Evolutionary conservation across 805 yeast genomes (phyloP).

Genomic region (Torulaspora indica): DNA sequence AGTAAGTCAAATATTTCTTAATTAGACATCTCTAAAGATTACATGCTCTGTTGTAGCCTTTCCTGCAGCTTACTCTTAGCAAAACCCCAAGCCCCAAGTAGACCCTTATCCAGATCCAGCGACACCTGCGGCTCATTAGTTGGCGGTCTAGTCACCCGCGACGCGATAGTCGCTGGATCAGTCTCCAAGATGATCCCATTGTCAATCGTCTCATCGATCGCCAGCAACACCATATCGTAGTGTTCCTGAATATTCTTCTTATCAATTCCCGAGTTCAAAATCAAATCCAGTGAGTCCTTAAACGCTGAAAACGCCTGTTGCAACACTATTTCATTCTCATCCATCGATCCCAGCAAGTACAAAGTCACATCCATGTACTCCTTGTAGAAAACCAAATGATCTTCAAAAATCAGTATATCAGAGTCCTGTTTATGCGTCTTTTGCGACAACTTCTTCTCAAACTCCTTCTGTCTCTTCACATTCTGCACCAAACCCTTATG

Average conservation of each 20-base stretch:
- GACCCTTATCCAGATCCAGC: conserved; percentile 70
- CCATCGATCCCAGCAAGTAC: conserved; percentile 62
- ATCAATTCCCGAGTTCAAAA: conserved; percentile 64
- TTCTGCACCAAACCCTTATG: conserved; percentile 35
- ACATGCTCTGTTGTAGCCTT: conserved; percentile 44
- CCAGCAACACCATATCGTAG: conserved; percentile 79
- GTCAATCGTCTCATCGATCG: conserved; percentile 88
- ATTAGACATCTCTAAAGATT: conserved; percentile 8
- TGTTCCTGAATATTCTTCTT: conserved; percentile 71
- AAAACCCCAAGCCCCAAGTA: conserved; percentile 80
- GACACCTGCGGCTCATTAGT: conserved; percentile 55
- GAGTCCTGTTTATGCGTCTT: conserved; percentile 79
- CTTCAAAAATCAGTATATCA: conserved; percentile 76
- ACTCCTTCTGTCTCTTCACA: conserved; percentile 62
- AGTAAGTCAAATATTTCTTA: conserved; percentile 1
- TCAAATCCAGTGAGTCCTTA: conserved; percentile 73
- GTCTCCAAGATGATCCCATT: conserved; percentile 91
- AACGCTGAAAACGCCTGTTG: conserved; percentile 73
- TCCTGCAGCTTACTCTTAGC: conserved; percentile 69
- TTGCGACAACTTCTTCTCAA: conserved; percentile 64
- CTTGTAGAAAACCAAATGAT: conserved; percentile 78
- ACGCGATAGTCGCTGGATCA: conserved; percentile 78
- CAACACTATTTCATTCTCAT: conserved; percentile 81
- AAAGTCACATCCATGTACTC: conserved; percentile 73
- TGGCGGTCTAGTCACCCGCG: conserved; percentile 89